Evolutionary conservation across 1,139 yeast genomes (phyloP), one percentile per base, ranked within the genome.

Genomic region (Sugiyamaella grinbergsii): DNA sequence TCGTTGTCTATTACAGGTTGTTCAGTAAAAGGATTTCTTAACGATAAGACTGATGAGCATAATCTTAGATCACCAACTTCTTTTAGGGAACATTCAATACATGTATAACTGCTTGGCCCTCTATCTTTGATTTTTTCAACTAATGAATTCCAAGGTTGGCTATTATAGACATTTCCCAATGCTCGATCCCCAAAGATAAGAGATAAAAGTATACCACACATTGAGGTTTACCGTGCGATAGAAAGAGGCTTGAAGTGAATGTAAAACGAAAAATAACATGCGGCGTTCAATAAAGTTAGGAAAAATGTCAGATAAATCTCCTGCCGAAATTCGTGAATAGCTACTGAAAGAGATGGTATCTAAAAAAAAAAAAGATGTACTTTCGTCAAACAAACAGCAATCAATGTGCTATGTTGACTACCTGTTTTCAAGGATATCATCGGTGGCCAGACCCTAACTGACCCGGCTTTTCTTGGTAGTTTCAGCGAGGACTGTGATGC

Each of bases 1-100:
- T 38, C 20, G 5, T 48, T 54, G 65, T 66, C 6, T 3, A 38
- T 53, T 8, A 78, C 56, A 0, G 98, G 96, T 67, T 93, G 98
- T 20, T 69, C 59, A 0, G 86, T 80, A 58, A 87, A 79, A 0
- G 98, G 98, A 33, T 78, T 78, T 52, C 98, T 73, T 37, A 93
- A 70, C 0, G 95, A 84, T 20, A 93, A 71, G 0, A 93, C 88
- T 0, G 96, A 85, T 0, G 93, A 80, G 54, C 75, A 80, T 54
- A 34, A 19, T 20, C 19, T 37, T 8, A 52, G 15, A 5, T 41
- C 49, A 5, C 31, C 42, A 1, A 29, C 24, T 1, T 31, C 36
- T 8, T 22, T 29, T 5, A 15, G 26, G n/a, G 28, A 38, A 16
- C 22, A 19, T 8, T 40, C 19, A 24, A 40, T 4, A 18, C 19